These are phyloP conservation scores for Hypoxylon sp. DNA, from an alignment of 2,329 filamentous ascomycete species.

Conservation along the genomic window DNA sequence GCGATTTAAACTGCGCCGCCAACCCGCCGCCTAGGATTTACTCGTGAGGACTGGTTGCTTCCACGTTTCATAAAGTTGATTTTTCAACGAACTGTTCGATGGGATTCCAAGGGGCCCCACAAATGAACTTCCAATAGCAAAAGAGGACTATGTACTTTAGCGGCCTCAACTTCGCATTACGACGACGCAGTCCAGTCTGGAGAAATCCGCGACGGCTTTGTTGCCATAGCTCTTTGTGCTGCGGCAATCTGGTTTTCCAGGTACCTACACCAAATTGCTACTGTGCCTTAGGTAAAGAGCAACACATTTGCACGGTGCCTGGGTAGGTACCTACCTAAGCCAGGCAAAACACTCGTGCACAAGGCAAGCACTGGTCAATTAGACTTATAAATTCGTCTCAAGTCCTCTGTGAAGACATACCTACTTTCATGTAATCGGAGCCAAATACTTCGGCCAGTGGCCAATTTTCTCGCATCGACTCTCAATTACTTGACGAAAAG, in stretches of 20 bases:
- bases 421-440: background rate
- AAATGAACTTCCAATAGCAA: background rate
- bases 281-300: background rate
- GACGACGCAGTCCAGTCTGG: background rate
- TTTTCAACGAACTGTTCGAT: background rate
- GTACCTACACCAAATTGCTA: background rate
- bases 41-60: background rate
- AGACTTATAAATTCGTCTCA: conserved; percentile 1
- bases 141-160: background rate
- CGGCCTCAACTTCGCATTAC: background rate
- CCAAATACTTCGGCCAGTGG: background rate
- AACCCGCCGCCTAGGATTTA: background rate
- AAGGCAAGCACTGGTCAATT: conserved; percentile 1
- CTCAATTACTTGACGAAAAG: background rate
- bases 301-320: background rate
- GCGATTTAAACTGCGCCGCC: background rate
- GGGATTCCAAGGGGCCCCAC: background rate
- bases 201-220: background rate
- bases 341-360: background rate
- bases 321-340: background rate
- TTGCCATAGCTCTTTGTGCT: conserved; percentile 4
- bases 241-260: background rate
- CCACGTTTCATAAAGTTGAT: background rate
- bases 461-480: background rate
- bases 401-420: too few species aligned